phyloP scores from a whole-genome alignment of 1,139 yeast species.

The Zygosaccharomyces sapae region DNA sequence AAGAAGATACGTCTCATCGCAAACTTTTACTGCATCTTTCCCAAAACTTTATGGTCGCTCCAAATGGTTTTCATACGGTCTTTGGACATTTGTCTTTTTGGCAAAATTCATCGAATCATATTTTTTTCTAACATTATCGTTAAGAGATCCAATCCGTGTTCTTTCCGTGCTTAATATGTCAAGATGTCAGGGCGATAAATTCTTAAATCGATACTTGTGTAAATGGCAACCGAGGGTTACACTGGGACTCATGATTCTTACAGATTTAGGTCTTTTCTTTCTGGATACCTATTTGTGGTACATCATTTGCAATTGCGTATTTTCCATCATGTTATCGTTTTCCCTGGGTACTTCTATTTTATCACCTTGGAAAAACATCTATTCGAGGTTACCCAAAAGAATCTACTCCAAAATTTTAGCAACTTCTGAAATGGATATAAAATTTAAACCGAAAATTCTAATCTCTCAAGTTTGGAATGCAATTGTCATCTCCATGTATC shows the following conservation, averaged over 20 bases:
- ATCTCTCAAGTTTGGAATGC: slow-evolving; percentile 81
- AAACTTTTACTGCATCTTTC: slow-evolving; percentile 52
- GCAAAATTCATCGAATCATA: slow-evolving; percentile 80
- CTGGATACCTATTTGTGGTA: slow-evolving; percentile 89
- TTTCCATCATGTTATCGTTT: slow-evolving; percentile 67
- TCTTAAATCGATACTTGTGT: slow-evolving; percentile 53
- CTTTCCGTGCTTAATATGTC: slow-evolving; percentile 55
- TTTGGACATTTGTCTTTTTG: slow-evolving; percentile 66
- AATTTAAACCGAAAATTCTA: slow-evolving; percentile 45
- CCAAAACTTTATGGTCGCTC: slow-evolving; percentile 52
- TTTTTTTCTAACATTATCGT: slow-evolving; percentile 69
- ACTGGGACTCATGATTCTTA: slow-evolving; percentile 51
- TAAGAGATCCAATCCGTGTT: slow-evolving; percentile 74
- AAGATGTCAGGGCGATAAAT: slow-evolving; percentile 58
- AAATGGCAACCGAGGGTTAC: slow-evolving; percentile 55
- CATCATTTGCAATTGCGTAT: slow-evolving; percentile 70
- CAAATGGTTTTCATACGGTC: slow-evolving; percentile 50
- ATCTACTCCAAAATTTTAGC: slow-evolving; percentile 62
- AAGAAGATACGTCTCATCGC: slow-evolving; percentile 42
- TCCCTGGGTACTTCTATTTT: slow-evolving; percentile 72
- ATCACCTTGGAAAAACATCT: slow-evolving; percentile 85
- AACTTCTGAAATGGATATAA: slow-evolving; percentile 47
- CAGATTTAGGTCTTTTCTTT: slow-evolving; percentile 72
- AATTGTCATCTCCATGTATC: slow-evolving; percentile 65
- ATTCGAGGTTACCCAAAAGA: slow-evolving; percentile 68